phyloP scores from a whole-genome alignment of 208 protist species.

The Herpetomonas muscarum region DNA sequence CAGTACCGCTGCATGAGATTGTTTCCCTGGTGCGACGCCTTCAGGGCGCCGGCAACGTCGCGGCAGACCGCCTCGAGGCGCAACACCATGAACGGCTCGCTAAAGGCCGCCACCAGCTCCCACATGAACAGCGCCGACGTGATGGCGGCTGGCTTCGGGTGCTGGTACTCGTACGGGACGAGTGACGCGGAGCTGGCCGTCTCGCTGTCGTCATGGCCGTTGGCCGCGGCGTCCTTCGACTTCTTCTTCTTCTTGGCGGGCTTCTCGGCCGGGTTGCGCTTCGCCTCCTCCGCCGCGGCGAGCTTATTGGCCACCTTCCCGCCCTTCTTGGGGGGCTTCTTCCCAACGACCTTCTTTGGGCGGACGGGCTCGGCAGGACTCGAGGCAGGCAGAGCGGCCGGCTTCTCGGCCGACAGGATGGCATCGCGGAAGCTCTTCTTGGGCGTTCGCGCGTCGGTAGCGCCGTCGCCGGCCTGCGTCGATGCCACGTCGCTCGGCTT shows the following conservation, averaged over 20 bases:
- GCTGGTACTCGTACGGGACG: slow-evolving; percentile 25
- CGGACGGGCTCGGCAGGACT: too few relatives aligned
- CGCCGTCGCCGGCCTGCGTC: too few relatives aligned
- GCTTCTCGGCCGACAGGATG: too few relatives aligned
- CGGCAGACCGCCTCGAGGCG: slow-evolving; percentile 42
- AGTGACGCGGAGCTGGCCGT: background rate
- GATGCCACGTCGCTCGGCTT: too few relatives aligned
- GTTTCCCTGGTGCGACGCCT: slow-evolving; percentile 33
- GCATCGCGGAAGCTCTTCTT: too few relatives aligned
- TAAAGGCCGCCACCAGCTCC: slow-evolving; percentile 63
- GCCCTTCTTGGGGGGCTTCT: background rate
- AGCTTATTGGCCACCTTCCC: slow-evolving; percentile 2
- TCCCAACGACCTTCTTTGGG: too few relatives aligned
- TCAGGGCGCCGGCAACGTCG: slow-evolving; percentile 37
- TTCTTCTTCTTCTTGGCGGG: slow-evolving; percentile 11
- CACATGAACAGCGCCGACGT: slow-evolving; percentile 60
- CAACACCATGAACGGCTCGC: slow-evolving; percentile 39
- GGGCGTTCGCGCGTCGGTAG: too few relatives aligned
- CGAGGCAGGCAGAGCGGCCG: too few relatives aligned
- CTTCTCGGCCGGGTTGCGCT: background rate
- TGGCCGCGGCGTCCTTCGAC: slow-evolving; percentile 4
- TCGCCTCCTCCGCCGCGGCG: background rate
- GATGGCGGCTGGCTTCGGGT: slow-evolving; percentile 30
- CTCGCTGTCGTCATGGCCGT: slow-evolving; percentile 1
- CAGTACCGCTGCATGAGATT: slow-evolving; percentile 79